phyloP scores from a whole-genome alignment of 176 grass and related monocot species.

The Rhynchospora pubera region DNA sequence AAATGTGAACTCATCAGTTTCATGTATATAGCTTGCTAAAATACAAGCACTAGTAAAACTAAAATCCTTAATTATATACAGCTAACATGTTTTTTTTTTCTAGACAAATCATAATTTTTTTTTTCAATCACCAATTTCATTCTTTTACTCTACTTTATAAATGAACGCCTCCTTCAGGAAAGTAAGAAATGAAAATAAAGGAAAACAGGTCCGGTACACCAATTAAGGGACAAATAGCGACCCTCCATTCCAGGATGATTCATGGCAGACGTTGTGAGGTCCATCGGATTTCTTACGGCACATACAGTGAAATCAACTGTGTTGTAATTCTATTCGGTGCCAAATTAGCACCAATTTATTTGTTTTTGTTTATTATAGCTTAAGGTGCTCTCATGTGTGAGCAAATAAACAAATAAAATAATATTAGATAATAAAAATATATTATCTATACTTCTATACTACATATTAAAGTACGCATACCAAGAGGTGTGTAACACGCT shows the following conservation, averaged over 20 bases:
- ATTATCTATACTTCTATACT: no score
- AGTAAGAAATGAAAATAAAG: neutral
- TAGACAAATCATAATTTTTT: neutral
- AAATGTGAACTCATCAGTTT: no score
- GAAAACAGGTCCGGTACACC: neutral
- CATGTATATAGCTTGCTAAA: no score
- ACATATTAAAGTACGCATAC: no score
- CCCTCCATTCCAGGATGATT: neutral
- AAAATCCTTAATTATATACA: no score
- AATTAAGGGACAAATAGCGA: neutral
- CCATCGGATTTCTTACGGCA: neutral
- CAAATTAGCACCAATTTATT: neutral
- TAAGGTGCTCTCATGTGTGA: no score
- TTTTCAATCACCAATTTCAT: neutral
- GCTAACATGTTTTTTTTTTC: no score
- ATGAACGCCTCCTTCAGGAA: neutral
- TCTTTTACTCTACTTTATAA: neutral
- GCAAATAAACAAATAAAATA: no score
- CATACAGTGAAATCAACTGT: neutral
- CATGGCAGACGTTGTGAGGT: neutral
- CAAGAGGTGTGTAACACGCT: no score
- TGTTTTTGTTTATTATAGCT: no score
- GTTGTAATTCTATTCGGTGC: neutral
- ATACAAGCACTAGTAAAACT: no score
- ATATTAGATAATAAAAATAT: no score